Conservation (phyloP, 1,284 basidiomycete species). For the Bjerkandera adusta region DNA sequence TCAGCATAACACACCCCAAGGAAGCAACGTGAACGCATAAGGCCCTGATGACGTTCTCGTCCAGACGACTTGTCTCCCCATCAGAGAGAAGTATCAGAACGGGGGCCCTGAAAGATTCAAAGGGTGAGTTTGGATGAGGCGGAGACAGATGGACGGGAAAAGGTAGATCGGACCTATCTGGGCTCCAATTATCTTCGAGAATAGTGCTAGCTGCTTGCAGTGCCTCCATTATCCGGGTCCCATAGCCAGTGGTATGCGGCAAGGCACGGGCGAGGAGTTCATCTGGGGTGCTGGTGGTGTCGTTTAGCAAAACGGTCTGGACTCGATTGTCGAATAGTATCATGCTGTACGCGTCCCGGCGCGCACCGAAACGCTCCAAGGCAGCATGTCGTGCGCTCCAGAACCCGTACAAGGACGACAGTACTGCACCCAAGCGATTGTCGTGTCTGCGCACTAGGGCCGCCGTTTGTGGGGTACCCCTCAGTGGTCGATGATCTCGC, state of each 20-base stretch:
- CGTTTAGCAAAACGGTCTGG: slow-evolving; percentile 37
- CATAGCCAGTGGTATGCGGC: slow-evolving; percentile 28
- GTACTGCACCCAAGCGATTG: slow-evolving; percentile 57
- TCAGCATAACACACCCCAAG: slow-evolving; percentile 39
- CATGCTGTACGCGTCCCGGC: slow-evolving; percentile 58
- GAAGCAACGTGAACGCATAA: slow-evolving; percentile 45
- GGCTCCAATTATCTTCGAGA: slow-evolving; percentile 45
- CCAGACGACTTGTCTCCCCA: slow-evolving; percentile 46
- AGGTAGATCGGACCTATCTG: slow-evolving; percentile 41
- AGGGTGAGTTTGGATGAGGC: not conserved
- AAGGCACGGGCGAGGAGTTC: slow-evolving; percentile 43
- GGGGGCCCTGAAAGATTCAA: slow-evolving; percentile 38
- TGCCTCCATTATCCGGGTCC: slow-evolving; percentile 49
- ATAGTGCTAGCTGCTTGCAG: slow-evolving; percentile 29
- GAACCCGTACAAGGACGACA: slow-evolving; percentile 50
- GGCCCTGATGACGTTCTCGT: slow-evolving; percentile 41
- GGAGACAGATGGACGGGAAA: too few species aligned
- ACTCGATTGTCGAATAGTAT: slow-evolving; percentile 43
- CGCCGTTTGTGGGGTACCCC: slow-evolving; percentile 40
- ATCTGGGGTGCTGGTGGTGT: slow-evolving; percentile 47
- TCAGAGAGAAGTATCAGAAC: slow-evolving; percentile 66
- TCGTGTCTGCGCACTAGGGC: slow-evolving; percentile 37
- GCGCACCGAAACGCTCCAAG: slow-evolving; percentile 25
- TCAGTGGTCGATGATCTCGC: slow-evolving; percentile 42
- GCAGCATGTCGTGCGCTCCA: slow-evolving; percentile 51